Evolutionary conservation across 2,329 filamentous ascomycete genomes (phyloP), one percentile per base, ranked within the genome.

Genomic region (Phoma sp.): DNA sequence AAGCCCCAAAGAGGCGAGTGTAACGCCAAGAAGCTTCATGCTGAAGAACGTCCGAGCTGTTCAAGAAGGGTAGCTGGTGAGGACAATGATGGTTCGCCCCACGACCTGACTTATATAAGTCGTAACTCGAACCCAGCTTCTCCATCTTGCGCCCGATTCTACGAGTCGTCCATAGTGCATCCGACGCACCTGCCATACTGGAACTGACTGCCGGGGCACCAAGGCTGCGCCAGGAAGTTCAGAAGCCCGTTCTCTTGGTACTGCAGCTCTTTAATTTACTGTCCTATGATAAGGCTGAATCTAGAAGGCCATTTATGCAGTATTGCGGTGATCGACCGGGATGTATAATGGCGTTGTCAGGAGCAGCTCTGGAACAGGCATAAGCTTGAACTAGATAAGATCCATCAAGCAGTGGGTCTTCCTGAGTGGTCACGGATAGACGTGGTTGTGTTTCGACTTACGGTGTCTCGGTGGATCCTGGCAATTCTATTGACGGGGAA

Each of bases 11-110:
- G 66, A 69, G 39, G 72, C 68, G 50, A 74, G 61, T 33, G 61
- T 53, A 32, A 67, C 42, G 42, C 60, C 54, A 46, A 72, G 60
- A 42, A 73, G 57, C 66, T 70, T 73, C 72, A 74, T 74, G 55
- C 32, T 42, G 42, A 45, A 37, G 18, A 34, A 30, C 9, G 18
- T 36, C 39, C 34, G 10, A 40, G 20, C 26, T 45, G 39, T 17
- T 54, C 40, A 45, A 49, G n/a, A 34, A 43, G 17, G 18, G 26
- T 56, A 45, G 43, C 29, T 47, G 25, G 47, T 47, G 54, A 52
- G 33, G 36, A 54, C 36, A 54, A 38, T 46, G 45, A 45, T 54
- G 45, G 34, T 20, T 20, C 12, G 18, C 1, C 5, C 25, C n/a
- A 40, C n/a, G 20, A n/a, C 14, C 37, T 26, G 15, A 11, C 30